Base-by-base conservation (phyloP, 129 eudicot species). In the Flaveria bidentis region DNA sequence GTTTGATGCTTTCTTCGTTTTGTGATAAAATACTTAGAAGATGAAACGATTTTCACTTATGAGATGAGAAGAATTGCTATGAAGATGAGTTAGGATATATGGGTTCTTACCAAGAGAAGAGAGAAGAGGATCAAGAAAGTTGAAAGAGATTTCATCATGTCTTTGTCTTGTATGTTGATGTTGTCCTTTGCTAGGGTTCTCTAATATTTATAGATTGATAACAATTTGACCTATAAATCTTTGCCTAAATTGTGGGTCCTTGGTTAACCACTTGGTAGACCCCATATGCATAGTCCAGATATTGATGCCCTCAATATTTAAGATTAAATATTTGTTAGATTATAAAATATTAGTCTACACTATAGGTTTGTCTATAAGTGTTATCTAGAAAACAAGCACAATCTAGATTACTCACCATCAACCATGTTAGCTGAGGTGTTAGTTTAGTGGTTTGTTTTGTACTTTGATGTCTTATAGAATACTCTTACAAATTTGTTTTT, bases 81-180 rank as follows among this genome's bases (percentile, higher is more conserved):
- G 60, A 55, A 66, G 50, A 44, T 51, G 18, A 73, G 20, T n/a
- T 72, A 61, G 28, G 55, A 65, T 30, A 1, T 16, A n/a, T 73
- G 66, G 49, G 63, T 74, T 30, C 75, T 76, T 86, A 86, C 90
- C 85, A 73, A 17, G 52, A 84, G 69, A 67, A 90, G 83, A 57
- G 77, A 74, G 74, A 84, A 80, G 74, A 82, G 33, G 65, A 83
- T 75, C 60, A 80, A 14, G 76, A 78, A 81, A 74, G 75, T 71
- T 52, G 86, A 51, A 63, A 63, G 76, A 74, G 78, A 33, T 78
- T 82, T 86, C 82, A 77, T 89, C 66, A 77, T 86, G 80, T 68
- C 74, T 64, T 77, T 15, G 65, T 17, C 20, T 78, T 78, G 77
- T 61, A 36, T 73, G 53, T 46, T 74, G 79, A 28, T 65, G 69